Conservation (phyloP, 2,329 filamentous ascomycete species). For the Alternaria incomplexa region DNA sequence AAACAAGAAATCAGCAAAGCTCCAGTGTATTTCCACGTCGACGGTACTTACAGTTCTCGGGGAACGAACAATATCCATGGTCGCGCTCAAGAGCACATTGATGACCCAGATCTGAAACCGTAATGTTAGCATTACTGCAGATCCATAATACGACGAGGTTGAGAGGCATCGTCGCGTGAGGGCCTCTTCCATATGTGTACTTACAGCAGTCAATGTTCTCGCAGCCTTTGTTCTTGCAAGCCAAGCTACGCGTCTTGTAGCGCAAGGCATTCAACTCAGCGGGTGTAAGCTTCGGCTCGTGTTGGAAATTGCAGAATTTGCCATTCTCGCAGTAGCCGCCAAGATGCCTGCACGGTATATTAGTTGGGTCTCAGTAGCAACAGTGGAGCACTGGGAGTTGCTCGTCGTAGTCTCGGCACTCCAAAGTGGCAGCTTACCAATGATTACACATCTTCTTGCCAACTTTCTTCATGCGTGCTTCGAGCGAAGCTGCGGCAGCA, state of each 20-base stretch:
- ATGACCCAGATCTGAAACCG: constrained; percentile 47
- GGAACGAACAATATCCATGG: constrained; percentile 46
- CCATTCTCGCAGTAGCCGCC: constrained; percentile 49
- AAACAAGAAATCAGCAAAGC: not conserved
- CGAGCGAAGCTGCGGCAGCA: constrained; percentile 30
- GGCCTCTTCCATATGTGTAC: constrained; percentile 7
- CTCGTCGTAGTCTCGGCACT: not conserved
- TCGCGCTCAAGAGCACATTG: constrained; percentile 46
- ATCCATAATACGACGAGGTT: not conserved
- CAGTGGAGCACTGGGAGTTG: not conserved
- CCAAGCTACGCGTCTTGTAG: constrained; percentile 50
- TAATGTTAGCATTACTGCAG: constrained; percentile 4
- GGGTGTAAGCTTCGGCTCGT: constrained; percentile 47
- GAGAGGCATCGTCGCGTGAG: not conserved
- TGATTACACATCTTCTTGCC: constrained; percentile 46
- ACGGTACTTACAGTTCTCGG: constrained; percentile 36
- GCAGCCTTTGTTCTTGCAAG: constrained; percentile 49
- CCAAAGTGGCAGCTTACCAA: constrained; percentile 12
- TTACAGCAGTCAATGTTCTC: constrained; percentile 51
- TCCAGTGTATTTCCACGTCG: not conserved
- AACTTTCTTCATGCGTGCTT: constrained; percentile 36
- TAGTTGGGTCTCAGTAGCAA: not conserved
- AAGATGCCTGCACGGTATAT: constrained; percentile 25
- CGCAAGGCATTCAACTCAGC: constrained; percentile 50
- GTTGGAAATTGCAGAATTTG: constrained; percentile 51